A percentile compares a stretch with the other conserved stretches of the same genome.
Evolutionary conservation across 2,329 filamentous ascomycete genomes (phyloP).

Genomic region (Exserohilum rostratum): DNA sequence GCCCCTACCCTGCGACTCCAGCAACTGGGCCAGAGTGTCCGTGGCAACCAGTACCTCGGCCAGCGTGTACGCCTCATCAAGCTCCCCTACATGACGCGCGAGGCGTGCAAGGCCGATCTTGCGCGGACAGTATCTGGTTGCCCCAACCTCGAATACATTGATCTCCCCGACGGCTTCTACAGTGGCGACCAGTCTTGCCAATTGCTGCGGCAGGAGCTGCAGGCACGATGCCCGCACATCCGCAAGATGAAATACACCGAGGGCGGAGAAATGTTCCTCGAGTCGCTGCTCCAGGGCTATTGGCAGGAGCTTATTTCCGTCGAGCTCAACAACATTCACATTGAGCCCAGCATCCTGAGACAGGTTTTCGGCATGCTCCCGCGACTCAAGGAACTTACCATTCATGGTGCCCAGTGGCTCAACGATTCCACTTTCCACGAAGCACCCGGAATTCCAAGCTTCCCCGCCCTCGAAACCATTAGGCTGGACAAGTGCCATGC

Average conservation of each 20-base stretch:
- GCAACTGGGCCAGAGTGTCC: constrained; percentile 80
- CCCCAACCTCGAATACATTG: constrained; percentile 85
- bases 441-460: constrained; percentile 69
- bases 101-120: constrained; percentile 82
- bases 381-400: constrained; percentile 73
- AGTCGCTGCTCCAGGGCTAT: constrained; percentile 68
- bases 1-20: constrained; percentile 76
- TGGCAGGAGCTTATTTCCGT: constrained; percentile 77
- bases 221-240: constrained; percentile 80
- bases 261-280: constrained; percentile 79
- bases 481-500: constrained; percentile 73
- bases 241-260: constrained; percentile 85
- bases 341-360: constrained; percentile 74
- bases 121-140: constrained; percentile 84
- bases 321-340: constrained; percentile 69
- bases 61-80: constrained; percentile 78
- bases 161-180: constrained; percentile 87
- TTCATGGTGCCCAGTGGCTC: constrained; percentile 72
- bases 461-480: constrained; percentile 77
- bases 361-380: constrained; percentile 72
- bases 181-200: constrained; percentile 77
- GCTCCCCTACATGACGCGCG: constrained; percentile 91
- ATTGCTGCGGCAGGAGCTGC: constrained; percentile 80
- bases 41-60: constrained; percentile 75
- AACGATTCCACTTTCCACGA: constrained; percentile 77